phyloP scores from a whole-genome alignment of 75 land plant genomes.

The Sequoia sempervirens region DNA sequence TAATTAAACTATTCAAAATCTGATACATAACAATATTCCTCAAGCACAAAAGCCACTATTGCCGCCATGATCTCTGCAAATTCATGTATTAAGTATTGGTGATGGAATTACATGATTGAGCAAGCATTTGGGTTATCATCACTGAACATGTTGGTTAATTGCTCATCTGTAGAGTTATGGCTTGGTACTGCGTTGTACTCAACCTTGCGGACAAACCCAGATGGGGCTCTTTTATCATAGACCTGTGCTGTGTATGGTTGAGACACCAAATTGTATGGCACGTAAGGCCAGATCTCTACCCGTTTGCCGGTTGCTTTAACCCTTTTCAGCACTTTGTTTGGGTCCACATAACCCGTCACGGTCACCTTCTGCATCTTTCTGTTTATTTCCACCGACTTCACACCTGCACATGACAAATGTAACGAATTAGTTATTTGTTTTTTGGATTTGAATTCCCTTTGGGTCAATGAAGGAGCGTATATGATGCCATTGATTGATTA shows the following conservation, averaged over 20 bases:
- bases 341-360: conserved; percentile 60
- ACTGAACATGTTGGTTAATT: conserved; percentile 42
- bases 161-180: conserved; percentile 27
- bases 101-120: conserved; percentile 39
- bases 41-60: too few species aligned
- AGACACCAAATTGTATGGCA: conserved; percentile 49
- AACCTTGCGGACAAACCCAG: conserved; percentile 50
- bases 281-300: conserved; percentile 74
- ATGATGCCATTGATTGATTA: neutral
- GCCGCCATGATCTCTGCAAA: neutral
- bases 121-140: conserved; percentile 71
- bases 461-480: neutral
- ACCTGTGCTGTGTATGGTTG: conserved; percentile 40
- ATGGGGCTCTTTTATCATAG: conserved; percentile 65
- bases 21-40: too few species aligned
- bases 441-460: neutral
- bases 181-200: conserved; percentile 15
- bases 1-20: too few species aligned
- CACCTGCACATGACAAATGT: conserved; percentile 21
- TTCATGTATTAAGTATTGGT: too few species aligned
- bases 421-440: neutral
- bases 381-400: conserved; percentile 48
- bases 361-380: conserved; percentile 70
- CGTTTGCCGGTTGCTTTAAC: conserved; percentile 57
- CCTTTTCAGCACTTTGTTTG: conserved; percentile 62